These are phyloP conservation scores for Neonectria coccinea DNA, from an alignment of 2,329 filamentous ascomycete genomes.

Conservation along the genomic window DNA sequence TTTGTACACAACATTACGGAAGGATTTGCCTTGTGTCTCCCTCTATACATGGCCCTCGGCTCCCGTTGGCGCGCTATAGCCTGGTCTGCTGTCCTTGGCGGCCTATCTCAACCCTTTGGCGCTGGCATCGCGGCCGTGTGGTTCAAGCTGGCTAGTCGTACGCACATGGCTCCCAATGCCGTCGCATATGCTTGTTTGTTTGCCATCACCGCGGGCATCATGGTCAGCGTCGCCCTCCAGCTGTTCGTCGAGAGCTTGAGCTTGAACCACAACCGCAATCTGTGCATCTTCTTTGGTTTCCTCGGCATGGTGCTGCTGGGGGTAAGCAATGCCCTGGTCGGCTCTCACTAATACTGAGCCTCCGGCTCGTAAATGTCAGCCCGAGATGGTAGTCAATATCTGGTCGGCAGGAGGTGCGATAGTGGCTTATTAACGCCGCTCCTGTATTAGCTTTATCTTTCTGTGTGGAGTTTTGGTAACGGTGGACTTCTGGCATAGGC, in stretches of 20 bases:
- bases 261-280: conserved; percentile 80
- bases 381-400: background rate
- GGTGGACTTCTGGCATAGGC: background rate
- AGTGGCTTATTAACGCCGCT: background rate
- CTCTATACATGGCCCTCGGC: conserved; percentile 89
- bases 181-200: conserved; percentile 85
- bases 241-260: conserved; percentile 88
- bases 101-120: conserved; percentile 86
- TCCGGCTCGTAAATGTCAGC: background rate
- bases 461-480: conserved; percentile 20
- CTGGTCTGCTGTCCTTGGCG: conserved; percentile 86
- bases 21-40: conserved; percentile 93
- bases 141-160: conserved; percentile 77
- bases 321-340: conserved; percentile 85
- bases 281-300: conserved; percentile 86
- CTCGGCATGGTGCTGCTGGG: conserved; percentile 89
- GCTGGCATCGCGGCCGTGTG: conserved; percentile 86
- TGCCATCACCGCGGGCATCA: conserved; percentile 90
- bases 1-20: conserved; percentile 99
- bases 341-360: conserved; percentile 54
- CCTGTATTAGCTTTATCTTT: background rate
- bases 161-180: conserved; percentile 62
- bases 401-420: background rate
- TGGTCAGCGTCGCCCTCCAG: conserved; percentile 92
- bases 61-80: conserved; percentile 85